Conservation (phyloP, 352 stramenopile species). For the Thraustotheca clavata region DNA sequence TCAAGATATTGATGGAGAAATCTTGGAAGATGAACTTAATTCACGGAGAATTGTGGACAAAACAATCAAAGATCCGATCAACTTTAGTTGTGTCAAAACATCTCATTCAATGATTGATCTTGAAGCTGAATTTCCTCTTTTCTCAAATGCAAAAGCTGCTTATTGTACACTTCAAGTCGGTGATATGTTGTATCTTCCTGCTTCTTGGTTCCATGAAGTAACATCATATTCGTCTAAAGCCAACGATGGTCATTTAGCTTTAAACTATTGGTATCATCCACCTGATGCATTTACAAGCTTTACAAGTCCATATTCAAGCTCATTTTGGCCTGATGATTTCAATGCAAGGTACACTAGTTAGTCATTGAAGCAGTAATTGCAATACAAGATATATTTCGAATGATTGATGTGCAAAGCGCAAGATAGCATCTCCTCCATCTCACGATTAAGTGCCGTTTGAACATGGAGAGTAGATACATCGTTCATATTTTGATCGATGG, state of each 20-base stretch:
- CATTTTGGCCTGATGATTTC: conserved; percentile 44
- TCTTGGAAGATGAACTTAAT: conserved; percentile 22
- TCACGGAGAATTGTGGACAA: conserved; percentile 30
- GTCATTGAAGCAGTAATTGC: not conserved
- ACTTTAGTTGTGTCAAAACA: conserved; percentile 68
- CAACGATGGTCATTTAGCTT: conserved; percentile 58
- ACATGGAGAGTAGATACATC: not conserved
- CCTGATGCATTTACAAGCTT: conserved; percentile 57
- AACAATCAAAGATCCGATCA: conserved; percentile 58
- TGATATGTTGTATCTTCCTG: conserved; percentile 95
- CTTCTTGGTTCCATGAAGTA: conserved; percentile 97
- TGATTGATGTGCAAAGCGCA: no score
- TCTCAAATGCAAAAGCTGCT: conserved; percentile 41
- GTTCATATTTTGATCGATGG: not conserved
- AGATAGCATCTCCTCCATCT: not conserved
- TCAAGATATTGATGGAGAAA: conserved; percentile 35
- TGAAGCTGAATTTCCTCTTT: conserved; percentile 48
- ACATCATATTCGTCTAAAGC: conserved; percentile 56
- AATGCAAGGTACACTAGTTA: not conserved
- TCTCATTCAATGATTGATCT: conserved; percentile 29
- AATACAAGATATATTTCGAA: not conserved
- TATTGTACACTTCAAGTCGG: conserved; percentile 80
- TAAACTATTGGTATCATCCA: conserved; percentile 89
- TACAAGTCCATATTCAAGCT: conserved; percentile 60
- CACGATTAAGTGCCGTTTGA: not conserved